These are phyloP conservation scores for Phylloporus sp. DNA, from an alignment of 768 basidiomycete species.

Conservation along the genomic window DNA sequence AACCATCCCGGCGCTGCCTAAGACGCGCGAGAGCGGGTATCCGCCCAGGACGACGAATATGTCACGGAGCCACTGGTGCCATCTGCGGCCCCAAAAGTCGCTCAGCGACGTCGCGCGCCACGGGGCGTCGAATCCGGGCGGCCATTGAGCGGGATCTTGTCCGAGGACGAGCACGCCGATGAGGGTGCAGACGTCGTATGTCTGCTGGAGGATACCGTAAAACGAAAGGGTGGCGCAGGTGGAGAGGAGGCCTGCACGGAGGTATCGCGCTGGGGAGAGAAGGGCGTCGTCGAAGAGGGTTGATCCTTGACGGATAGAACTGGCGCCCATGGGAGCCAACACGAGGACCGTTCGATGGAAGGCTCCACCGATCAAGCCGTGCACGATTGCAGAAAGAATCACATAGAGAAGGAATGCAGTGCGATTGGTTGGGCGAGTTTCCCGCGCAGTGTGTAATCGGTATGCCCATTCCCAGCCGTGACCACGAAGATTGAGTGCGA, in stretches of 20 bases:
- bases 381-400: slow-evolving; percentile 27
- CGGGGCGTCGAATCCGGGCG: slow-evolving; percentile 29
- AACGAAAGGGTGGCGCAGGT: slow-evolving; percentile 39
- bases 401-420: slow-evolving; percentile 27
- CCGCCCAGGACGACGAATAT: slow-evolving; percentile 30
- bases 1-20: slow-evolving; percentile 45
- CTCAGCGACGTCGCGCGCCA: slow-evolving; percentile 32
- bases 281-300: slow-evolving; percentile 33
- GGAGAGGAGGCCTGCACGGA: slow-evolving; percentile 41
- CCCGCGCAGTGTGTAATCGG: slow-evolving; percentile 23
- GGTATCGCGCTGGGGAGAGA: slow-evolving; percentile 22
- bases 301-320: slow-evolving; percentile 18
- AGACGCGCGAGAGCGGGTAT: slow-evolving; percentile 28
- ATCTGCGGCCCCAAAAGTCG: slow-evolving; percentile 35
- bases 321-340: slow-evolving; percentile 11
- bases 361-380: slow-evolving; percentile 39
- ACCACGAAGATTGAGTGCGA: slow-evolving; percentile 48
- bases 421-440: slow-evolving; percentile 34
- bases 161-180: slow-evolving; percentile 25
- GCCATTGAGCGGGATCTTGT: slow-evolving; percentile 28
- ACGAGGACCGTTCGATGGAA: slow-evolving; percentile 33
- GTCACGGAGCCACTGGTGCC: slow-evolving; percentile 36
- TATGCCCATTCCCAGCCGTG: slow-evolving; percentile 55
- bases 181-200: slow-evolving; percentile 24
- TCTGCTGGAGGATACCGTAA: slow-evolving; percentile 39